Evolutionary conservation across 1,139 yeast species (phyloP), one percentile per base, ranked within the genome.

Genomic region (Yamadazyma mexicana): DNA sequence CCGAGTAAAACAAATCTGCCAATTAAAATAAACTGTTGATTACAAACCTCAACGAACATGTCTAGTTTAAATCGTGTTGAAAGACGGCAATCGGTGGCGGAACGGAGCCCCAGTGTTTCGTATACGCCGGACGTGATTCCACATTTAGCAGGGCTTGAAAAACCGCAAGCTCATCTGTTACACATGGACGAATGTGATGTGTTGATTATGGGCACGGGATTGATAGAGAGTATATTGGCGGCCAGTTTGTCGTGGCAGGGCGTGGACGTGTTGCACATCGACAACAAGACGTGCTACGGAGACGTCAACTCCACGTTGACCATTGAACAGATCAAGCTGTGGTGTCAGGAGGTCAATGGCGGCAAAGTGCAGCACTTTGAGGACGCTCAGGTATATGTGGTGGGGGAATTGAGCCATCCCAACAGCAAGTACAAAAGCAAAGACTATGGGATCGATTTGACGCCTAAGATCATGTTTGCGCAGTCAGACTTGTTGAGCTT

Each of bases 241-340:
- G 96, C 98, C 3, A 92, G 98, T 0, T 71, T 92, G 40, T 85
- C 97, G 12, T 92, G 98, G 98, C 96, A 88, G 55, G 98, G 98
- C 11, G 83, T 92, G 14, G 81, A 76, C 47, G 97, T 92, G 14
- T 70, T 92, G 40, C 98, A 92, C 59, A 79, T 92, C 34, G 98
- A 92, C 59, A 71, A 80, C 40, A 84, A 87, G 54, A 74, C 78
- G 28, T 83, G 86, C 59, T 92, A 92, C 55, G 99, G 98, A 10
- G 98, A 89, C 58, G 75, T 84, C 37, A 76, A 83, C 33, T 91
- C 97, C 4, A 86, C 96, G 11, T 66, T 92, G 43, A 85, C 95
- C 17, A 79, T 88, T 37, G 95, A 87, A 51, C 96, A 91, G 61
- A 64, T 89, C 49, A 81, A 83, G 55, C 69, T 73, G 38, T 89